Percentiles rank a stretch among this genome's conserved stretches.
phyloP scores from a whole-genome alignment of 805 yeast genomes.

The Sugiyamaella boreocaroliniensis region DNA sequence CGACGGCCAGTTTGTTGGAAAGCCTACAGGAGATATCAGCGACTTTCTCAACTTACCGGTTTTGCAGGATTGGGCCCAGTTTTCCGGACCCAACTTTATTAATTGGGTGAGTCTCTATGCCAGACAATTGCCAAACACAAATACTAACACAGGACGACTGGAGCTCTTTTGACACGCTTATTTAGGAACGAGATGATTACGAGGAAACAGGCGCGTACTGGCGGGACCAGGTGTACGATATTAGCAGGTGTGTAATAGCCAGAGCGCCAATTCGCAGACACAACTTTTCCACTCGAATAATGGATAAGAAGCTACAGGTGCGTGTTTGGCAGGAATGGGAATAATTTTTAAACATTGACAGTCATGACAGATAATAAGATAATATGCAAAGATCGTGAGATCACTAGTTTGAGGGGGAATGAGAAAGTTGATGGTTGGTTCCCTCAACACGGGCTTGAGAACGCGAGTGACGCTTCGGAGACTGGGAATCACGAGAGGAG shows the following conservation, averaged over 20 bases:
- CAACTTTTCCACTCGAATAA: no score
- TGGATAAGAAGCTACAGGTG: no score
- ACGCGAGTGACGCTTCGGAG: background rate
- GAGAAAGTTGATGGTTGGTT: background rate
- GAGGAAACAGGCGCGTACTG: no score
- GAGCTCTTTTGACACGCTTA: background rate
- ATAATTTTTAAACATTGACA: no score
- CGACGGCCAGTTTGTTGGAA: no score
- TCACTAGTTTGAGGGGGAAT: background rate
- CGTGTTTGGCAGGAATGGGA: no score
- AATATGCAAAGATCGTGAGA: no score
- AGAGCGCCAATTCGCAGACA: no score
- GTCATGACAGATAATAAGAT: no score
- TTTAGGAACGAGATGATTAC: no score
- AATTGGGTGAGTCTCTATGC: background rate
- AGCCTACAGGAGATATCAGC: background rate
- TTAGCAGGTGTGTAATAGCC: no score
- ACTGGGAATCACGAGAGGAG: background rate
- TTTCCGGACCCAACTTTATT: background rate
- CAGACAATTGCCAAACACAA: background rate
- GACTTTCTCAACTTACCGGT: background rate
- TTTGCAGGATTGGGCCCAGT: background rate
- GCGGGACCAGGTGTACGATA: no score
- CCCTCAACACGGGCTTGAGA: background rate
- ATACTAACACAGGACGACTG: background rate